A percentile compares a stretch with the other conserved stretches of the same genome.
Evolutionary conservation across 495 filamentous ascomycete genomes (phyloP).

Genomic region (Cairneyella variabilis): DNA sequence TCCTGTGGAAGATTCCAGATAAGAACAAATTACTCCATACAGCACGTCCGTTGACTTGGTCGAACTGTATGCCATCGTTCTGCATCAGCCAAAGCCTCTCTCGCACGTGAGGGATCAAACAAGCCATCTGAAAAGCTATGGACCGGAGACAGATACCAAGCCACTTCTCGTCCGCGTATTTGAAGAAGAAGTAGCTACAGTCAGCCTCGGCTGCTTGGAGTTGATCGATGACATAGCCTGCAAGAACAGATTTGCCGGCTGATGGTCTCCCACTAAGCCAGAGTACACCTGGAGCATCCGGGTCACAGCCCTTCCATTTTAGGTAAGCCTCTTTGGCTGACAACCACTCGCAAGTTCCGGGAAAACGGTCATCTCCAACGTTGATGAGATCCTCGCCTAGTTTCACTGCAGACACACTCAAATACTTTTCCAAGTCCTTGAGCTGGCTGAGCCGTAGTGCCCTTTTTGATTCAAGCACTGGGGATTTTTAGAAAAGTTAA

Average conservation of each 20-base stretch:
- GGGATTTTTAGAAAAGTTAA: neutral
- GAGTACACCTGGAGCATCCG: conserved; percentile 16
- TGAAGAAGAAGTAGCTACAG: conserved; percentile 37
- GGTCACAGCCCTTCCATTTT: conserved; percentile 23
- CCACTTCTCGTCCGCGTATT: conserved; percentile 28
- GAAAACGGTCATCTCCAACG: conserved; percentile 24
- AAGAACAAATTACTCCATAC: conserved; percentile 40
- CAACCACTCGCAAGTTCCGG: conserved; percentile 34
- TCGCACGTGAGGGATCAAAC: conserved; percentile 6
- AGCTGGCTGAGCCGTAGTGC: conserved; percentile 16
- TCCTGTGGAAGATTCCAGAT: conserved; percentile 25
- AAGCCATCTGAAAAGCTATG: conserved; percentile 39
- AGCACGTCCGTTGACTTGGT: conserved; percentile 24
- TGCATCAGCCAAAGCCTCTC: conserved; percentile 25
- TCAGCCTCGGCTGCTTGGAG: conserved; percentile 10
- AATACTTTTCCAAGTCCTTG: conserved; percentile 24
- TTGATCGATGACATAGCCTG: conserved; percentile 24
- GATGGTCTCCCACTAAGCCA: conserved; percentile 32
- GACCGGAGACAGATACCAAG: conserved; percentile 30
- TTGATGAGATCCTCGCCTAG: conserved; percentile 15
- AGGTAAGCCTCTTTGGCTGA: conserved; percentile 12
- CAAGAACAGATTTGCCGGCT: conserved; percentile 34
- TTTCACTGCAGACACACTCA: conserved; percentile 22
- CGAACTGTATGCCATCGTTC: conserved; percentile 20
- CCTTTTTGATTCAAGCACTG: conserved; percentile 10